Base-by-base conservation (phyloP, 352 stramenopile species). In the Phytophthora uliginosa region DNA sequence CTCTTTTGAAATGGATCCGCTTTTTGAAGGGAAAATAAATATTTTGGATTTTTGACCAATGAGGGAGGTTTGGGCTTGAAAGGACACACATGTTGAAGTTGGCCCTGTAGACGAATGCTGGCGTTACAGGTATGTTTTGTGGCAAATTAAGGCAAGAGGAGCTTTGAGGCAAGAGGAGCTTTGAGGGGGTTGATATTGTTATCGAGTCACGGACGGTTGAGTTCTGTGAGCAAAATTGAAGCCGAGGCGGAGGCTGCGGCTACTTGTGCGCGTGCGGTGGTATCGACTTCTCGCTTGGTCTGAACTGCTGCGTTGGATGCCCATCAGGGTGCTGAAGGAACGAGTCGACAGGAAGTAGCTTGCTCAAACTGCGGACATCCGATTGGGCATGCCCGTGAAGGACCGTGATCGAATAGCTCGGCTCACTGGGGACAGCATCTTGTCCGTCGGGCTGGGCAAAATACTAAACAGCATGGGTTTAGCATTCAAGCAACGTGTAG, bases 371-470 rank as follows among this genome's bases (percentile, higher is more conserved):
- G 58, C n/a, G 8, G 45, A 69, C 15, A 69, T 48, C 4, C 62
- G 62, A 66, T 76, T 73, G 13, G 34, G 33, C 47, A 26, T 15
- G 38, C 57, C 50, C 7, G 71, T 71, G 31, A 63, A 61, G 2
- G 66, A 69, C 53, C 61, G 61, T 18, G 70, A 71, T 15, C 71
- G 76, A 13, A 93, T 59, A 13, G 84, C 84, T 28, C 74, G 76
- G 1, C 79, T 90, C 4, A 90, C 83, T 10, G 86, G 86, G 15
- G 86, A 92, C n/a, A 92, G 28, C 63, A 92, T 69, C 50, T 81
- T 88, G 70, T 94, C 86, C 7, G 86, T 94, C 1, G 86, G 86
- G 45, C 86, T 94, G 12, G 71, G 79, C 0, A 89, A 68, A 42
- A 94, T 61, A 57, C 84, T 94, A 31, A 31, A 31, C 28, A 31